phyloP scores from a whole-genome alignment of 805 yeast genomes.

The Wickerhamomyces strasburgensis region DNA sequence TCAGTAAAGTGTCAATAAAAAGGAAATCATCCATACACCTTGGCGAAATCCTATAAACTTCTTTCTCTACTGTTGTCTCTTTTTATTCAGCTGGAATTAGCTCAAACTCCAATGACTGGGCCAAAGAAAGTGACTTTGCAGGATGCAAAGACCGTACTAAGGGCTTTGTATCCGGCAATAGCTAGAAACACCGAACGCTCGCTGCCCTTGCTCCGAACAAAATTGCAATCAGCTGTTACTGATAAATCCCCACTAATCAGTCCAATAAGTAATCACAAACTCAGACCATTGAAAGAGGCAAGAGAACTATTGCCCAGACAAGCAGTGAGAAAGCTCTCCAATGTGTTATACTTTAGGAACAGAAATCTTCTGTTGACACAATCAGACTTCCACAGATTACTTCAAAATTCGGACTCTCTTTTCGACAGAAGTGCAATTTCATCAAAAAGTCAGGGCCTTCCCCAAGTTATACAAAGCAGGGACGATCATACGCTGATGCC shows the following conservation, averaged over 20 bases:
- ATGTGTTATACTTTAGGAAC: slow-evolving; percentile 35
- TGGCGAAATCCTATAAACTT: no score
- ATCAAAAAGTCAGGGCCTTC: not conserved
- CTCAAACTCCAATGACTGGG: not conserved
- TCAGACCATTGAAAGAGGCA: slow-evolving; percentile 11
- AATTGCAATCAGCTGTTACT: no score
- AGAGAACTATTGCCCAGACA: slow-evolving; percentile 2
- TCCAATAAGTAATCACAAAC: no score
- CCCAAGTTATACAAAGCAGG: slow-evolving; percentile 43
- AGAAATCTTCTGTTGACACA: slow-evolving; percentile 33
- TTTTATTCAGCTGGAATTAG: no score
- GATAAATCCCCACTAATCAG: no score
- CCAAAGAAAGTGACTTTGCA: slow-evolving; percentile 3
- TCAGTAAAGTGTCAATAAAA: no score
- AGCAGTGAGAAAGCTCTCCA: slow-evolving; percentile 16
- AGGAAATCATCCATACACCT: no score
- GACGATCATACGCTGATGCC: slow-evolving; percentile 39
- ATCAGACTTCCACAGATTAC: slow-evolving; percentile 37
- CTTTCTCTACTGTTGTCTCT: no score
- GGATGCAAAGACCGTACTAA: slow-evolving; percentile 16
- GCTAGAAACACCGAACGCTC: slow-evolving; percentile 22
- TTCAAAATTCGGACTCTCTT: slow-evolving; percentile 24
- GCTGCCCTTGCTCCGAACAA: not conserved
- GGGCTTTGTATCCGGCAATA: slow-evolving; percentile 38
- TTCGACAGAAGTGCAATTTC: slow-evolving; percentile 25